Percentiles rank a stretch among this genome's conserved stretches.
Conservation (phyloP, 192 early-diverging fungal genomes). For the Coemansia sp. region DNA sequence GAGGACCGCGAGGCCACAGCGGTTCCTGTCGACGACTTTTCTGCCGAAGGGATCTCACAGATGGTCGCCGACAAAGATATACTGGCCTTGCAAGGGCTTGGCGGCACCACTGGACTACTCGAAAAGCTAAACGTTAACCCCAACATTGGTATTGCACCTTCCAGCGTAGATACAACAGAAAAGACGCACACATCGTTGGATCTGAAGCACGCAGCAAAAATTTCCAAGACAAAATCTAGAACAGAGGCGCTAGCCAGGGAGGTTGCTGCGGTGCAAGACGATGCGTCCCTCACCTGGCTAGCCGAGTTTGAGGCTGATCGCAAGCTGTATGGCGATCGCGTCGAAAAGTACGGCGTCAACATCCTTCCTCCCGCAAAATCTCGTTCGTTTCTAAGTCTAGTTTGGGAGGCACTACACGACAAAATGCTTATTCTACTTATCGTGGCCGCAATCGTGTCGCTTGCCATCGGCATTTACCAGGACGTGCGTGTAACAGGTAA, state of each 20-base stretch:
- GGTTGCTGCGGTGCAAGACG: constrained; percentile 38
- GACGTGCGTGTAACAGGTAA: constrained; percentile 61
- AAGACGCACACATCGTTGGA: background rate
- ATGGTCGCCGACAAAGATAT: constrained; percentile 49
- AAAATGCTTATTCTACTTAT: constrained; percentile 78
- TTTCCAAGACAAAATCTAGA: constrained; percentile 5
- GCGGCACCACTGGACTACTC: constrained; percentile 38
- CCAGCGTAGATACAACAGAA: background rate
- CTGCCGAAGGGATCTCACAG: constrained; percentile 9
- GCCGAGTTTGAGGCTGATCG: constrained; percentile 45
- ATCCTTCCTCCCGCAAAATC: constrained; percentile 67
- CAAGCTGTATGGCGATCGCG: constrained; percentile 57
- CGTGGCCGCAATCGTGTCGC: constrained; percentile 75
- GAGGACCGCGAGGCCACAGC: background rate
- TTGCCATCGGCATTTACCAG: constrained; percentile 79
- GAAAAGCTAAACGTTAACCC: constrained; percentile 23
- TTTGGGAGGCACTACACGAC: constrained; percentile 83
- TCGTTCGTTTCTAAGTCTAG: constrained; percentile 70
- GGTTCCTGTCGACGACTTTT: background rate
- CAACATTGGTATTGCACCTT: constrained; percentile 27
- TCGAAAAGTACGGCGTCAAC: constrained; percentile 67
- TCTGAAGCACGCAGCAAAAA: constrained; percentile 2
- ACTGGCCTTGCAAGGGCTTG: constrained; percentile 29
- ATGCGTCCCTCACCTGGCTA: constrained; percentile 31
- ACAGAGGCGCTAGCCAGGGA: constrained; percentile 30